Evolutionary conservation across 768 basidiomycete genomes (phyloP).

Genomic region (Psilocybe azurescens): DNA sequence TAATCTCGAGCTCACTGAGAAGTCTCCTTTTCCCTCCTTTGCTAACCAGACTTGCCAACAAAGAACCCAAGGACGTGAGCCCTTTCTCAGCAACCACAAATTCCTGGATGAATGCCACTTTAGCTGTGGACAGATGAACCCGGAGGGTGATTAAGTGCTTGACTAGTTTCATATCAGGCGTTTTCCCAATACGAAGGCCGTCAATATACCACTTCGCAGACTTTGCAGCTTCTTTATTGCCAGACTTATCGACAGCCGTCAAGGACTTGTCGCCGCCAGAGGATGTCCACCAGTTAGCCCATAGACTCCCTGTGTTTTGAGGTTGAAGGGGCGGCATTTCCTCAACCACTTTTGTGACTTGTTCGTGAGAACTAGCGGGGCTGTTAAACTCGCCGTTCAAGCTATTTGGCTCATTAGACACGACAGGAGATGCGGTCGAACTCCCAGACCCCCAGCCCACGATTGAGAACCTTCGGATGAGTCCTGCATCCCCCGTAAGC

Average conservation of each 20-base stretch:
- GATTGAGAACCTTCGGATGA: slow-evolving; percentile 73
- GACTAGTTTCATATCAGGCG: slow-evolving; percentile 62
- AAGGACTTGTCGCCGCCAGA: slow-evolving; percentile 57
- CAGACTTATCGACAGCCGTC: slow-evolving; percentile 26
- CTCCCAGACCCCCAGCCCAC: slow-evolving; percentile 61
- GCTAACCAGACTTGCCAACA: slow-evolving; percentile 66
- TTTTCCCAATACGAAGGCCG: slow-evolving; percentile 57
- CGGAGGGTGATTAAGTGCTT: slow-evolving; percentile 85
- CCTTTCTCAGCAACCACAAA: slow-evolving; percentile 76
- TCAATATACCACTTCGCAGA: slow-evolving; percentile 70
- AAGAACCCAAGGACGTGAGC: slow-evolving; percentile 59
- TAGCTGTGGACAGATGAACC: slow-evolving; percentile 85
- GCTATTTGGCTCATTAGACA: slow-evolving; percentile 36
- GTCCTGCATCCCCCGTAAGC: slow-evolving; percentile 70
- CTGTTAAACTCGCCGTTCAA: slow-evolving; percentile 44
- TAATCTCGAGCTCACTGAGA: slow-evolving; percentile 69
- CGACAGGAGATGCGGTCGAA: slow-evolving; percentile 39
- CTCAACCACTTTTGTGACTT: slow-evolving; percentile 37
- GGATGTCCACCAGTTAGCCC: slow-evolving; percentile 79
- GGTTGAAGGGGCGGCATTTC: slow-evolving; percentile 52
- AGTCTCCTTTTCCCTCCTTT: slow-evolving; percentile 67
- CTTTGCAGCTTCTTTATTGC: slow-evolving; percentile 44
- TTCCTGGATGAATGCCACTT: slow-evolving; percentile 75
- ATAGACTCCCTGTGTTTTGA: slow-evolving; percentile 78
- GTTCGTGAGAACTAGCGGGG: slow-evolving; percentile 23